These are phyloP conservation scores for Solanum ahanhuiri DNA, from an alignment of 257 asterid genomes.

Conservation along the genomic window DNA sequence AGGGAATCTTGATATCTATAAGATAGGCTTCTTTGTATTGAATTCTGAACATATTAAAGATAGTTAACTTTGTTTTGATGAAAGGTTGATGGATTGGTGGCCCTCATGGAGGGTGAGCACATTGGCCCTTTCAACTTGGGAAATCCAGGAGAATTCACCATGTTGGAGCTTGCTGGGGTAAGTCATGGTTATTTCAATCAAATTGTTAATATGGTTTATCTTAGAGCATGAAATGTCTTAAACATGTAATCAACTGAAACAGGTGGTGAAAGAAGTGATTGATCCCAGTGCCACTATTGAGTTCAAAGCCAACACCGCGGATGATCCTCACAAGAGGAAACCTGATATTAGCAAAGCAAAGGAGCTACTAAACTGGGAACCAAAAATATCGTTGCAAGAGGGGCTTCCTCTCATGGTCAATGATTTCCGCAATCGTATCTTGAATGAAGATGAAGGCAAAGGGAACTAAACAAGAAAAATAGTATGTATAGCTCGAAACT, in stretches of 20 bases:
- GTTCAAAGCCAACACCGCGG: conserved; percentile 85
- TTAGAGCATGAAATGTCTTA: background rate
- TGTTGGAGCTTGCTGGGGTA: conserved; percentile 47
- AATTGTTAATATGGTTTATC: background rate
- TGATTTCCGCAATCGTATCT: conserved; percentile 85
- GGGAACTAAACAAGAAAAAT: conserved; percentile 28
- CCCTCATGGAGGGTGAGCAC: conserved; percentile 47
- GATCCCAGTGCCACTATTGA: conserved; percentile 82
- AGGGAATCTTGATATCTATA: background rate
- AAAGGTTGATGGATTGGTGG: conserved; percentile 42
- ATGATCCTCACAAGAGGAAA: conserved; percentile 97
- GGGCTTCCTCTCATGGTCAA: conserved; percentile 89
- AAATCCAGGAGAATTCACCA: conserved; percentile 47
- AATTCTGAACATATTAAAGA: background rate
- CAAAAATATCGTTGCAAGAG: conserved; percentile 61
- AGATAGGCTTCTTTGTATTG: background rate
- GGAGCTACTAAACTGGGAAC: conserved; percentile 95
- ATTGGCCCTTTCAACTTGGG: conserved; percentile 55
- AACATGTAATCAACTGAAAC: background rate
- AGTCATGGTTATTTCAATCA: background rate
- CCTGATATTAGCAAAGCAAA: conserved; percentile 93
- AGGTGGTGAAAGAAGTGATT: conserved; percentile 92
- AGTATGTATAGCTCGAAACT: conserved; percentile 10
- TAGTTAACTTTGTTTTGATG: background rate
- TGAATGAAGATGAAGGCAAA: conserved; percentile 96